phyloP scores from a whole-genome alignment of 805 yeast species.

The Schizosaccharomyces octosporus region DNA sequence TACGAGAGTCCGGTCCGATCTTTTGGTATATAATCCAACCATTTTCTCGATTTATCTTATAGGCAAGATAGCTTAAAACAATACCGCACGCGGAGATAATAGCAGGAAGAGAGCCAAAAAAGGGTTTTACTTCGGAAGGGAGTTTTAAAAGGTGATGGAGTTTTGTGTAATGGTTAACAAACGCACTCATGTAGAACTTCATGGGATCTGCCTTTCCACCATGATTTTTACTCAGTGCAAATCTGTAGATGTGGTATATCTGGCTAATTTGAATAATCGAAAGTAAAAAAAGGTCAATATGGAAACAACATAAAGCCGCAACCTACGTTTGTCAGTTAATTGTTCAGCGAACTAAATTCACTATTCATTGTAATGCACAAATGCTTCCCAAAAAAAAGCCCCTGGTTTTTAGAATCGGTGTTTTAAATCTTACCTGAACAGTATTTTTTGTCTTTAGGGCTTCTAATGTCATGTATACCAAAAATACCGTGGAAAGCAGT shows the following conservation, averaged over 20 bases:
- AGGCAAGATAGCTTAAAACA: slow-evolving; percentile 14
- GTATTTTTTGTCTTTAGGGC: not conserved
- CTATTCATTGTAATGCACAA: no score
- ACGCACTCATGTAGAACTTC: no score
- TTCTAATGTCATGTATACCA: not conserved
- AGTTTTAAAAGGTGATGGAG: not conserved
- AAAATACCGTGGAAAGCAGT: slow-evolving; percentile 17
- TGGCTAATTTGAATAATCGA: slow-evolving; percentile 2
- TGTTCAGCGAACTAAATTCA: no score
- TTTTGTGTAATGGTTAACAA: no score
- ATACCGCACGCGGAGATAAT: slow-evolving; percentile 18
- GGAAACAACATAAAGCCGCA: not conserved
- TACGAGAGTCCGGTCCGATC: slow-evolving; percentile 23
- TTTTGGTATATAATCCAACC: slow-evolving; percentile 25
- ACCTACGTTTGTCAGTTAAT: no score
- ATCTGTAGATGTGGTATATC: not conserved
- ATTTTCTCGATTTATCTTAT: slow-evolving; percentile 18
- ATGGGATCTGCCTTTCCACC: no score
- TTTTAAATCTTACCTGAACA: not conserved
- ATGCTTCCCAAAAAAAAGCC: no score
- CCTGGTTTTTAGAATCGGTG: no score
- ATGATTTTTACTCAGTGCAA: no score
- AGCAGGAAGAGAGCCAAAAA: slow-evolving; percentile 21
- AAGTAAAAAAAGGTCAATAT: slow-evolving; percentile 6
- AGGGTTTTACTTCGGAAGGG: slow-evolving; percentile 10